A percentile compares a stretch with the other conserved stretches of the same genome.
Conservation (phyloP, 108 stramenopile genomes). For the Thalassiosira profunda region DNA sequence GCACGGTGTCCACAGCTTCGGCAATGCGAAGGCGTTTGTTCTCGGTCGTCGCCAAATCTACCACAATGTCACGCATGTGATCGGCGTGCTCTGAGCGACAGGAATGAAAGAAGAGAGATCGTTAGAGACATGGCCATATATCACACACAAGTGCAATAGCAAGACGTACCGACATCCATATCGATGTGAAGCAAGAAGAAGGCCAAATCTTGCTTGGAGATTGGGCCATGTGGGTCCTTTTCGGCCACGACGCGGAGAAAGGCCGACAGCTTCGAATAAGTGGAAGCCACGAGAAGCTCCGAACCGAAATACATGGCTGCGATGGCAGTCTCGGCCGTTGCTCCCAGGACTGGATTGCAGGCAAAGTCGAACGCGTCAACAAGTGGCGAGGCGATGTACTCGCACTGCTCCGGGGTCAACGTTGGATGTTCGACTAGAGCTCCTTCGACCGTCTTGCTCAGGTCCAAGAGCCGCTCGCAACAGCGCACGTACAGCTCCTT, state of each 20-base stretch:
- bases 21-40: too few relatives aligned
- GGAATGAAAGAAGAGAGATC: not conserved
- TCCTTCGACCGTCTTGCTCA: conserved; percentile 12
- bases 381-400: too few relatives aligned
- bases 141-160: not conserved
- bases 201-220: not conserved
- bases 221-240: too few relatives aligned
- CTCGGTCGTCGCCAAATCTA: too few relatives aligned
- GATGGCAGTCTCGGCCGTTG: too few relatives aligned
- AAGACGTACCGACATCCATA: not conserved
- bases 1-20: too few relatives aligned
- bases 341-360: too few relatives aligned
- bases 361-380: too few relatives aligned
- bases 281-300: not conserved
- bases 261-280: not conserved
- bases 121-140: not conserved
- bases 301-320: conserved; percentile 2
- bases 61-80: conserved; percentile 8
- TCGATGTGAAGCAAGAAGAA: not conserved
- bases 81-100: not conserved
- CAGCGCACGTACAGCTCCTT: conserved; percentile 3
- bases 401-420: too few relatives aligned
- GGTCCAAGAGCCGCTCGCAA: conserved; percentile 5
- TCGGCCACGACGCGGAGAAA: not conserved
- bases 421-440: too few relatives aligned